Evolutionary conservation across 2,329 filamentous ascomycete species (phyloP), one percentile per base, ranked within the genome.

Genomic region (Fusarium ambrosium): DNA sequence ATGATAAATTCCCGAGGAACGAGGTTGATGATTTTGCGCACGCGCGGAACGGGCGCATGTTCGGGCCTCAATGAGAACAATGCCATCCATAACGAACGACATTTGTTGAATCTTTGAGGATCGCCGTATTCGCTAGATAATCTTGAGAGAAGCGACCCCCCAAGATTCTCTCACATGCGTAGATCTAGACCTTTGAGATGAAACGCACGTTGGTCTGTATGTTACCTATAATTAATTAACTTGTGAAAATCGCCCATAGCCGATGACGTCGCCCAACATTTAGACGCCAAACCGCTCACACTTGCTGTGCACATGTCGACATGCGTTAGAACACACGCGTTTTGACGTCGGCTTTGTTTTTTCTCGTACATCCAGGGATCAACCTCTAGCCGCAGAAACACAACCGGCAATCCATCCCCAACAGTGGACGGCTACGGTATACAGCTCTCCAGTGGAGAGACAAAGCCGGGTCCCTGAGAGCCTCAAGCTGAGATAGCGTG

Each of bases 201-300:
- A 48, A 14, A 45, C 13, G 62, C 71, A 74, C 68, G 68, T 69
- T 20, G 71, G 71, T 55, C n/a, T 73, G 56, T 62, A n/a, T 64
- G 14, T n/a, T 51, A 14, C 14, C 9, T 51, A 14, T 59, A 2
- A 27, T 27, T 29, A 29, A 27, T 27, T 29, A 29, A 27, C 45
- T 53, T 10, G 24, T 29, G 24, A 29, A n/a, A 29, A 11, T 64
- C 18, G 48, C 4, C 4, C 34, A 20, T 24, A 53, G 63, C 39
- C 34, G n/a, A 61, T 39, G 61, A 65, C 51, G 60, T 53, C 58
- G 63, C 72, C 59, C 72, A 75, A 75, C 64, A 34, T 53, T 32
- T 37, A 41, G 53, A 55, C 20, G 34, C 43, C 61, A 53, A 63
- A 63, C 32, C 34, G 36, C 32, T 63, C 37, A 39, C 58, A 14